A percentile compares a stretch with the other conserved stretches of the same genome.
Evolutionary conservation across 192 early-diverging fungal genomes (phyloP).

Genomic region (Lunasporangiospora selenospora): DNA sequence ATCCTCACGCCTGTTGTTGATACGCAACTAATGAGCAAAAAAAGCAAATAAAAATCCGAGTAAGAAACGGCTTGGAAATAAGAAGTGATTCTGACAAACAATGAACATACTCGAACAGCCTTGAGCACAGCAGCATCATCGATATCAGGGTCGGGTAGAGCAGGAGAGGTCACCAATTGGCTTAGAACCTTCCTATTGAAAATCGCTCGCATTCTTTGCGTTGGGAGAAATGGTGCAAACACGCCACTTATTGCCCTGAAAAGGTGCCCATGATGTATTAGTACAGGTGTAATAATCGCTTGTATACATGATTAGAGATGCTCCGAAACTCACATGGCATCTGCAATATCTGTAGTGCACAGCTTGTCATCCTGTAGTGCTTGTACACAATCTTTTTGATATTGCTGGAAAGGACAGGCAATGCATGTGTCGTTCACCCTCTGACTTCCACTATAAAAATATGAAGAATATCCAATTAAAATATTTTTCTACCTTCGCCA

Average conservation of each 20-base stretch:
- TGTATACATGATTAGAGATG: neutral
- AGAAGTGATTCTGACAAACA: neutral
- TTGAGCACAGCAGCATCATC: constrained; percentile 21
- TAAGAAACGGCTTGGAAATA: neutral
- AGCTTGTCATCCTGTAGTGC: constrained; percentile 15
- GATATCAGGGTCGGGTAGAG: constrained; percentile 17
- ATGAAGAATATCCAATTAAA: too few species aligned
- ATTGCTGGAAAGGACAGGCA: constrained; percentile 15
- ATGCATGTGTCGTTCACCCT: constrained; percentile 15
- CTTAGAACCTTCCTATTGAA: constrained; percentile 18
- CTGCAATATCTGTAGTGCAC: constrained; percentile 12
- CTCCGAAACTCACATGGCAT: constrained; percentile 13
- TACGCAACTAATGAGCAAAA: constrained; percentile 13
- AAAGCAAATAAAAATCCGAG: neutral
- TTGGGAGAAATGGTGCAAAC: constrained; percentile 17
- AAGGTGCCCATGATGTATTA: neutral
- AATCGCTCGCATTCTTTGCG: constrained; percentile 20
- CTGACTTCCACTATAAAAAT: constrained; percentile 12
- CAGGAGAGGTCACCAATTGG: constrained; percentile 6
- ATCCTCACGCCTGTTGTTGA: constrained; percentile 14
- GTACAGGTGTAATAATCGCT: constrained; percentile 4
- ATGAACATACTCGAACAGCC: constrained; percentile 15
- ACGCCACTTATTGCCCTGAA: constrained; percentile 12
- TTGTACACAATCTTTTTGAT: constrained; percentile 19
- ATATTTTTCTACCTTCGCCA: too few species aligned